These are phyloP conservation scores for Tricholoma furcatifolium DNA, from an alignment of 768 basidiomycete genomes.

Conservation along the genomic window DNA sequence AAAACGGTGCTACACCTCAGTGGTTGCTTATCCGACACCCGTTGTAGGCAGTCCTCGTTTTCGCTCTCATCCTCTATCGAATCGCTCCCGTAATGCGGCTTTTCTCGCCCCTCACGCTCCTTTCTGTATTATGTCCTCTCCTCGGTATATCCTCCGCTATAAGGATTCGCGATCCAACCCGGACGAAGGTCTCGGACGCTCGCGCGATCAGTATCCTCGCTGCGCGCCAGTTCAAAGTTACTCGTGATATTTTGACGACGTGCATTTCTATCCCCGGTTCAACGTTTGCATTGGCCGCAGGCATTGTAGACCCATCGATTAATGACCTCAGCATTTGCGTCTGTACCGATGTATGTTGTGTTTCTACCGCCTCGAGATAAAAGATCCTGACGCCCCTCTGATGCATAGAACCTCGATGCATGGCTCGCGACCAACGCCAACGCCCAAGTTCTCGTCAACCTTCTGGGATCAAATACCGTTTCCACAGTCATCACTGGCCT, in stretches of 20 bases:
- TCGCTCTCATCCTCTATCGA: too few relatives aligned
- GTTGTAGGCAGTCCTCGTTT: too few relatives aligned
- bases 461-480: neutral
- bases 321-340: neutral
- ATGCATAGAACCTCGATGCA: neutral
- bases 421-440: slow-evolving; percentile 6
- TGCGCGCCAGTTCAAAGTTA: slow-evolving; percentile 3
- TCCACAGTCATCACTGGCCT: neutral
- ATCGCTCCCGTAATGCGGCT: too few relatives aligned
- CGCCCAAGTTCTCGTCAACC: neutral
- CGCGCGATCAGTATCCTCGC: neutral
- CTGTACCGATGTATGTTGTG: neutral
- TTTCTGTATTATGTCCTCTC: neutral
- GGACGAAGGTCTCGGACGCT: neutral
- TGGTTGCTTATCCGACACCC: too few relatives aligned
- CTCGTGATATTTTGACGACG: neutral
- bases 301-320: neutral
- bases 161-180: neutral
- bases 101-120: slow-evolving; percentile 1
- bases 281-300: neutral
- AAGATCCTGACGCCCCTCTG: neutral
- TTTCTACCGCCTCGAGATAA: neutral
- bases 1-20: too few relatives aligned
- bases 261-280: slow-evolving; percentile 1
- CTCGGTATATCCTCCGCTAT: neutral